Base-by-base conservation (phyloP, 352 stramenopile species). In the Globisporangium paddicum region DNA sequence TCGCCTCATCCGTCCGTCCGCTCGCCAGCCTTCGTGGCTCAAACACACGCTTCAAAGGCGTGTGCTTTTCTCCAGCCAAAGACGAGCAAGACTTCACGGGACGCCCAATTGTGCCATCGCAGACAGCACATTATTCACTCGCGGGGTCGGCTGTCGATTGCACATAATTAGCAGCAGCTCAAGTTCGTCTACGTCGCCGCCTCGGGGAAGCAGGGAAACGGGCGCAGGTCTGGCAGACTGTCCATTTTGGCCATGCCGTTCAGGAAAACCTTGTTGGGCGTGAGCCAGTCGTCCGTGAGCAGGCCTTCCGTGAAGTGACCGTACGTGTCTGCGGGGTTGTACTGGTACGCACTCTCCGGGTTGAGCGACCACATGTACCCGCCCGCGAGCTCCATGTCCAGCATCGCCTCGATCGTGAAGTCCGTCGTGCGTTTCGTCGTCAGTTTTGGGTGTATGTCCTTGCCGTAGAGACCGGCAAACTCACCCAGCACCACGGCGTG, bases 281-380 rank as follows among this genome's bases (percentile, higher is more conserved):
- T 86, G 9, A 89, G 60, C 79, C 79, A 91, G 62, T 91, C 79
- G 46, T 91, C 77, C 7, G 71, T 57, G 30, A 91, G 62, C 55
- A 91, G 51, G 0, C 79, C 79, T 53, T 91, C 79, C 1, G 75
- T 88, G 57, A 89, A 91, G 0, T 58, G 58, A 25, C 79, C 81
- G 55, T 69, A 80, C 18, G 60, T 85, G 52, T 88, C 78, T 8
- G 80, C 74, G 0, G 81, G 81, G 48, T 90, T 90, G 69, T 70
- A 89, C 64, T 86, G 73, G 64, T 91, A 91, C 46, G 77, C 81
- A 66, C 72, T 86, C 66, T 89, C 81, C 0, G 81, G 81, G 48
- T 91, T 91, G 2, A 91, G 64, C 11, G 79, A 88, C 81, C 81
- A 91, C 77, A 91, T 87, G 62, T 87, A 91, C 3, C 77, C 79